Percentiles rank a stretch among this genome's conserved stretches.
Evolutionary conservation across 768 basidiomycete species (phyloP).

Genomic region (Serendipita sp.): DNA sequence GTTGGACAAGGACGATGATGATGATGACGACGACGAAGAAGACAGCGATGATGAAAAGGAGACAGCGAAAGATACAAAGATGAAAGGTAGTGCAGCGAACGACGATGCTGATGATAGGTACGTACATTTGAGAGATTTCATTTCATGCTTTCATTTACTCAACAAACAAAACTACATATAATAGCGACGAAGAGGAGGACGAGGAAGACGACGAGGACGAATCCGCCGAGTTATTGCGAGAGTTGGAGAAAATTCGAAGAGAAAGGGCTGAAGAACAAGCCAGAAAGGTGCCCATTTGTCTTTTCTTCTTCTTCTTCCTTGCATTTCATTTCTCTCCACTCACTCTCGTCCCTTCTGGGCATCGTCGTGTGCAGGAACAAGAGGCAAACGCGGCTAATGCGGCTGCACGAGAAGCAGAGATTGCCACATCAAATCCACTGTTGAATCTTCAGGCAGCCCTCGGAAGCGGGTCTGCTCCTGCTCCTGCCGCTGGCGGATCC

Average conservation of each 20-base stretch:
- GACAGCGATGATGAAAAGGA: conserved; percentile 18
- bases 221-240: conserved; percentile 82
- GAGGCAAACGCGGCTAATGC: conserved; percentile 36
- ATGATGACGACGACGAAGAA: conserved; percentile 33
- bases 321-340: not conserved
- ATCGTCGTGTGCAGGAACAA: conserved; percentile 62
- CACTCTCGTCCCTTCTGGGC: not conserved
- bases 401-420: conserved; percentile 53
- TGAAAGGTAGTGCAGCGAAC: conserved; percentile 20
- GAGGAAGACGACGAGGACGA: conserved; percentile 69
- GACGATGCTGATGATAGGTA: not conserved
- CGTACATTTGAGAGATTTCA: conserved; percentile 7
- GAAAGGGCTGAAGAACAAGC: conserved; percentile 90
- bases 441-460: conserved; percentile 85
- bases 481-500: conserved; percentile 47
- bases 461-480: conserved; percentile 23
- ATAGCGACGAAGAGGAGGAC: conserved; percentile 38
- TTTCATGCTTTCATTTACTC: not conserved
- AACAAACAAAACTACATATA: conserved; percentile 12
- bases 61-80: conserved; percentile 29
- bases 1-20: conserved; percentile 80
- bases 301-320: not conserved
- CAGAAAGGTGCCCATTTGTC: conserved; percentile 24
- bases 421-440: conserved; percentile 77
- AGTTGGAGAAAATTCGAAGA: conserved; percentile 96